phyloP scores from a whole-genome alignment of 2,329 filamentous ascomycete species.

The Purpureocillium takamizusanense region DNA sequence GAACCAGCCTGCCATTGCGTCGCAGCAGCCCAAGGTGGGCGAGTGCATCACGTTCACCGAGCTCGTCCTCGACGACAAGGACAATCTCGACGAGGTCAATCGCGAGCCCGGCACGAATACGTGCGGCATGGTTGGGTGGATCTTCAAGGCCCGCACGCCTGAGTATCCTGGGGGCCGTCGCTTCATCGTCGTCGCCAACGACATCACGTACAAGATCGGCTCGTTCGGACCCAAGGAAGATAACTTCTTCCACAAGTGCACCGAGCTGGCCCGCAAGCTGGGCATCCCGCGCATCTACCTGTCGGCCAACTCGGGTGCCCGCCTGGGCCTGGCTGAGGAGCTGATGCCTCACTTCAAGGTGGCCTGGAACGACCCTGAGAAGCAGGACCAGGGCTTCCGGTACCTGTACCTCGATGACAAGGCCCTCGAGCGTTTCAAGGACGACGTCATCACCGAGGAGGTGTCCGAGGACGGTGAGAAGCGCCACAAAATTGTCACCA shows the following conservation, averaged over 20 bases:
- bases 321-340: constrained; percentile 93
- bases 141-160: constrained; percentile 87
- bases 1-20: constrained; percentile 62
- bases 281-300: constrained; percentile 96
- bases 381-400: constrained; percentile 85
- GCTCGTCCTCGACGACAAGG: constrained; percentile 87
- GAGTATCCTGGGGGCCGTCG: constrained; percentile 89
- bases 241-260: constrained; percentile 98
- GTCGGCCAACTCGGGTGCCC: constrained; percentile 96
- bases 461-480: constrained; percentile 80
- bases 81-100: constrained; percentile 85
- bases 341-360: constrained; percentile 95
- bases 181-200: constrained; percentile 96
- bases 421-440: constrained; percentile 78
- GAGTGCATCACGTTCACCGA: constrained; percentile 93
- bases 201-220: constrained; percentile 98
- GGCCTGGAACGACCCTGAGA: constrained; percentile 80
- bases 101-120: constrained; percentile 92
- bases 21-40: constrained; percentile 75
- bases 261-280: constrained; percentile 84
- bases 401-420: constrained; percentile 91
- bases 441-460: constrained; percentile 68
- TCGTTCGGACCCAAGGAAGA: constrained; percentile 96
- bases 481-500: constrained; percentile 86
- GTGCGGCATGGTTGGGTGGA: constrained; percentile 98